These are phyloP conservation scores for Sporobolomyces pararoseus DNA, from an alignment of 768 basidiomycete species.

Conservation along the genomic window DNA sequence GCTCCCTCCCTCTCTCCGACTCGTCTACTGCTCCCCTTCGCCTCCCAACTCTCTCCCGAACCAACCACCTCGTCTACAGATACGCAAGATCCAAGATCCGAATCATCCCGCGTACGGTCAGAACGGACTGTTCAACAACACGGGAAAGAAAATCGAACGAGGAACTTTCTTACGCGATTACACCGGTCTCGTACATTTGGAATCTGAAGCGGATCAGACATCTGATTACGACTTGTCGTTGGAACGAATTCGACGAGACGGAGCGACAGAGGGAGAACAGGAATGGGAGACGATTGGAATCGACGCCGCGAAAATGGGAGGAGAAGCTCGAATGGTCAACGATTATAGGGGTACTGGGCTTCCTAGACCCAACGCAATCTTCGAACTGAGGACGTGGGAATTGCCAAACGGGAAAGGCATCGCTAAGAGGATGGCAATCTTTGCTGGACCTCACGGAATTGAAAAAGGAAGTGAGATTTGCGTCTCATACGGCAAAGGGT, in stretches of 20 bases:
- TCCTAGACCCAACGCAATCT: constrained; percentile 65
- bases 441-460: constrained; percentile 61
- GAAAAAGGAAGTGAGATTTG: constrained; percentile 78
- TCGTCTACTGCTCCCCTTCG: constrained; percentile 19
- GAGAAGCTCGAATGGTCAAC: constrained; percentile 78
- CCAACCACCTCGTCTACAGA: constrained; percentile 5
- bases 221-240: constrained; percentile 88
- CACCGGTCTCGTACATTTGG: constrained; percentile 75
- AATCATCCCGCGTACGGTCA: constrained; percentile 75
- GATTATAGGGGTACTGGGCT: constrained; percentile 68
- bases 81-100: constrained; percentile 19
- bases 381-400: constrained; percentile 53
- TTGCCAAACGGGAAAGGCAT: constrained; percentile 5
- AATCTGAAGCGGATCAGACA: constrained; percentile 57
- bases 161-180: constrained; percentile 73
- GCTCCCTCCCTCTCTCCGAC: constrained; percentile 1
- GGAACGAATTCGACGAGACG: neutral
- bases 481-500: constrained; percentile 72
- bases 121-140: constrained; percentile 69
- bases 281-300: constrained; percentile 64
- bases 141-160: constrained; percentile 60
- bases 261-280: constrained; percentile 27
- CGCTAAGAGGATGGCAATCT: constrained; percentile 66
- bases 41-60: constrained; percentile 16
- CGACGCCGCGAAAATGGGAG: constrained; percentile 67